phyloP scores from a whole-genome alignment of 2,329 filamentous ascomycete genomes.

The Colletotrichum shisoi region DNA sequence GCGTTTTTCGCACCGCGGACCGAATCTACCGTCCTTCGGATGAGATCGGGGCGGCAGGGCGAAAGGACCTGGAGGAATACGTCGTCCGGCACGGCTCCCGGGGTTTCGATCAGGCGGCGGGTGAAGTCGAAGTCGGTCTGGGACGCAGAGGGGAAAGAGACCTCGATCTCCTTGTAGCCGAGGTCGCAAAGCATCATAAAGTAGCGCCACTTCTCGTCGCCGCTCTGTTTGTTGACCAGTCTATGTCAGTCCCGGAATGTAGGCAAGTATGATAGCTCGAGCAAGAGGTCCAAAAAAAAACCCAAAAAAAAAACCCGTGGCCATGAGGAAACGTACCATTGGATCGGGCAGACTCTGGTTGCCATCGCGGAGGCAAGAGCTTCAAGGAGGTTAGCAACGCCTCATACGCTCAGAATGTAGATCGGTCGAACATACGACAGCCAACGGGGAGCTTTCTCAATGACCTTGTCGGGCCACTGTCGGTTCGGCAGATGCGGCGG shows the following conservation, averaged over 20 bases:
- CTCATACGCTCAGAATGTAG: conserved; percentile 47
- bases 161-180: conserved; percentile 97
- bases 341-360: conserved; percentile 94
- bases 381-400: too few species aligned
- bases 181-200: conserved; percentile 93
- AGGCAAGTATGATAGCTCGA: conserved; percentile 14
- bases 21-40: conserved; percentile 86
- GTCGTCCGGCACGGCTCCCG: conserved; percentile 83
- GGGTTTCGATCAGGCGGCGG: conserved; percentile 82
- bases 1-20: conserved; percentile 90
- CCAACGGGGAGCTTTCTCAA: conserved; percentile 89
- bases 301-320: too few species aligned
- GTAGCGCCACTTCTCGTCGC: conserved; percentile 92
- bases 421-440: conserved; percentile 61
- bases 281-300: neutral
- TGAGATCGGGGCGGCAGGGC: conserved; percentile 90
- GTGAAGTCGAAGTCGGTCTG: conserved; percentile 98
- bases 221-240: conserved; percentile 66
- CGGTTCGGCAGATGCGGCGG: conserved; percentile 59
- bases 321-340: conserved; percentile 70
- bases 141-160: conserved; percentile 93
- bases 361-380: conserved; percentile 69
- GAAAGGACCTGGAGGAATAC: conserved; percentile 92
- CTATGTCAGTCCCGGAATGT: conserved; percentile 11
- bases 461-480: conserved; percentile 83